Evolutionary conservation across 2,329 filamentous ascomycete genomes (phyloP).

Genomic region (Leptographium procerum): DNA sequence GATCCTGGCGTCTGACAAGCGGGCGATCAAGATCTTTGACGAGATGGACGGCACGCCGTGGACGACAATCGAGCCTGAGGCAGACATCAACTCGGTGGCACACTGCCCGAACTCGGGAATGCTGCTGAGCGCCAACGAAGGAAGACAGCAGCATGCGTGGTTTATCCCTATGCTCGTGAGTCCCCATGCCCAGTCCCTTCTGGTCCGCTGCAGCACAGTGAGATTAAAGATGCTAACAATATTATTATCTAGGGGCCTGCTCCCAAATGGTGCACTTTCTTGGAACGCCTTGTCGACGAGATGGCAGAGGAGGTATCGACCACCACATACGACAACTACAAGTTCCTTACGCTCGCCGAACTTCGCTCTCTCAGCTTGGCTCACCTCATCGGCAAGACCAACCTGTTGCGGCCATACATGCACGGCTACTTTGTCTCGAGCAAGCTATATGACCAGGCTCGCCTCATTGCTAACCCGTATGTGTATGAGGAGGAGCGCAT

Average conservation of each 20-base stretch:
- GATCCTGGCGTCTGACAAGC: conserved; percentile 83
- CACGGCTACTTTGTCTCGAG: conserved; percentile 97
- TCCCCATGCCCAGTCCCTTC: background rate
- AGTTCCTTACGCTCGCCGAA: conserved; percentile 86
- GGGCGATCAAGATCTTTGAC: conserved; percentile 97
- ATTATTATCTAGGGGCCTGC: conserved; percentile 54
- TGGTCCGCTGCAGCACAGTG: background rate
- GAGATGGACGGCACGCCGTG: conserved; percentile 71
- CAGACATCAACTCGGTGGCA: conserved; percentile 88
- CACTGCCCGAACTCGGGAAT: conserved; percentile 91
- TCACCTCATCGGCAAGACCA: conserved; percentile 83
- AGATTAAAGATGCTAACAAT: background rate
- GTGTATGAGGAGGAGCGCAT: conserved; percentile 85
- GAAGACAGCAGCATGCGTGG: conserved; percentile 80
- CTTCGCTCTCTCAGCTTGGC: conserved; percentile 75
- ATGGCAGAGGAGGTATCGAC: conserved; percentile 77
- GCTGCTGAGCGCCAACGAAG: conserved; percentile 94
- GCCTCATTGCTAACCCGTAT: conserved; percentile 86
- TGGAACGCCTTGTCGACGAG: conserved; percentile 96
- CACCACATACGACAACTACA: conserved; percentile 97
- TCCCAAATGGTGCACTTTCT: conserved; percentile 89
- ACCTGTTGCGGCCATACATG: conserved; percentile 90
- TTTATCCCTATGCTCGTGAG: conserved; percentile 15
- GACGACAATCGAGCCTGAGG: conserved; percentile 90
- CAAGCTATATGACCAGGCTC: conserved; percentile 88